These are phyloP conservation scores for Hypocreales sp. DNA, from an alignment of 2,329 filamentous ascomycete genomes.

Conservation along the genomic window DNA sequence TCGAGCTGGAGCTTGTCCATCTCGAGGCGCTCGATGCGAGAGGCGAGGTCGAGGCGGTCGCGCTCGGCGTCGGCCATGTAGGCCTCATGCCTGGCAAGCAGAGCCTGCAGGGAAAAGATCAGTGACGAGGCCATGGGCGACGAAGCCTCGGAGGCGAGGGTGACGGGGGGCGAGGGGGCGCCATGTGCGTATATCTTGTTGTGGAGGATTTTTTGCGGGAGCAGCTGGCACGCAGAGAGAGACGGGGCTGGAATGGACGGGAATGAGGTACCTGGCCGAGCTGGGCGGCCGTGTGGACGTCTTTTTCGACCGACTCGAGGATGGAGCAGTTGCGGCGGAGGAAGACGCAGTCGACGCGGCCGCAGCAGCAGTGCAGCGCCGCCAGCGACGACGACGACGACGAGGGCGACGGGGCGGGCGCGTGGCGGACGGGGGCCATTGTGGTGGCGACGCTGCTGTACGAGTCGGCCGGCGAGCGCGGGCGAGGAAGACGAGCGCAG, in stretches of 20 bases:
- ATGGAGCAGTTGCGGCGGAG: slow-evolving; percentile 66
- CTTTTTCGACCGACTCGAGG: slow-evolving; percentile 69
- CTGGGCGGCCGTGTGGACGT: slow-evolving; percentile 73
- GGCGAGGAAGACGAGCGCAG: too few species aligned
- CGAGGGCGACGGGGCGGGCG: too few species aligned
- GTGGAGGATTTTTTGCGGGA: too few species aligned
- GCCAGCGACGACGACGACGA: too few species aligned
- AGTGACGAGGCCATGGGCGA: slow-evolving; percentile 34
- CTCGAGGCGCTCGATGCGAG: slow-evolving; percentile 64
- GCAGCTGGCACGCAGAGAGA: neutral
- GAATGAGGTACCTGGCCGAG: slow-evolving; percentile 68
- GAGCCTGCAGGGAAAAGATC: slow-evolving; percentile 65
- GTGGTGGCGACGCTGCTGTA: too few species aligned
- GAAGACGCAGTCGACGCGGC: slow-evolving; percentile 61
- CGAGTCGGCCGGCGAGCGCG: too few species aligned
- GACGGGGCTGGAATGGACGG: slow-evolving; percentile 1
- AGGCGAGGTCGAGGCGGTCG: slow-evolving; percentile 58
- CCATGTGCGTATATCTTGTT: too few species aligned
- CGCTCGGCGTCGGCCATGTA: slow-evolving; percentile 88
- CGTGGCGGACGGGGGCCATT: too few species aligned
- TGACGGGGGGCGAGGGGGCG: too few species aligned
- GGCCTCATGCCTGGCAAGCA: slow-evolving; percentile 81
- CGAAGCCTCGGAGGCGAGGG: too few species aligned
- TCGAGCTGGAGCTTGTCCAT: slow-evolving; percentile 59
- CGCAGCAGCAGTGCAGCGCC: slow-evolving; percentile 65